A percentile compares a stretch with the other conserved stretches of the same genome.
Evolutionary conservation across 1,139 yeast species (phyloP).

Genomic region (Citeromyces siamensis): DNA sequence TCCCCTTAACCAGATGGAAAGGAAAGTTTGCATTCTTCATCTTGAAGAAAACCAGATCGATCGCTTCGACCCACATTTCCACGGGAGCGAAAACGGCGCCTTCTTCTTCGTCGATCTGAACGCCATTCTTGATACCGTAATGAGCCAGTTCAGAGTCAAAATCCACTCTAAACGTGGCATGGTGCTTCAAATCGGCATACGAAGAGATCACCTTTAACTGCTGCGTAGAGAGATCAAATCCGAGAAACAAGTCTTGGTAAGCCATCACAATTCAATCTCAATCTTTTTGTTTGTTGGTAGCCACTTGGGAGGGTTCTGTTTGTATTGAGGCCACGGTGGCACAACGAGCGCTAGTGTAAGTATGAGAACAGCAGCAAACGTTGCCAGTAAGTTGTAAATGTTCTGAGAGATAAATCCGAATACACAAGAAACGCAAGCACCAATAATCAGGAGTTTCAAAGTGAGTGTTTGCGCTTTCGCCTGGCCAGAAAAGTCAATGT

Average conservation of each 20-base stretch:
- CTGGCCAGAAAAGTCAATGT: slow-evolving; percentile 57
- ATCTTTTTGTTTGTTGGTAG: slow-evolving; percentile 11
- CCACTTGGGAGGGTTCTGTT: slow-evolving; percentile 32
- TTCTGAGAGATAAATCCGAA: slow-evolving; percentile 33
- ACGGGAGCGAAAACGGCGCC: slow-evolving; percentile 72
- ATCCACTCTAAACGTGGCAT: slow-evolving; percentile 50
- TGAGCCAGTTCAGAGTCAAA: slow-evolving; percentile 54
- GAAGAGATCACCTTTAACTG: slow-evolving; percentile 72
- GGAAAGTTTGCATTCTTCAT: slow-evolving; percentile 45
- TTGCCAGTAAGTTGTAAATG: slow-evolving; percentile 22
- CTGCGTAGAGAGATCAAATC: slow-evolving; percentile 85
- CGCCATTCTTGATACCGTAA: slow-evolving; percentile 64
- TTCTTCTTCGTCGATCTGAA: slow-evolving; percentile 33
- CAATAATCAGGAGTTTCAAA: slow-evolving; percentile 16
- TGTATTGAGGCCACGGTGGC: slow-evolving; percentile 47
- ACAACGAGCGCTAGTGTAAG: slow-evolving; percentile 27
- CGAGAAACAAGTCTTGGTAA: slow-evolving; percentile 32
- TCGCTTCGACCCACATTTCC: slow-evolving; percentile 78
- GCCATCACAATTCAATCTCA: slow-evolving; percentile 4
- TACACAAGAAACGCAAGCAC: slow-evolving; percentile 25
- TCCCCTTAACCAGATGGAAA: slow-evolving; percentile 47
- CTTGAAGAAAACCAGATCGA: slow-evolving; percentile 48
- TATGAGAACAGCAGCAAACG: slow-evolving; percentile 24
- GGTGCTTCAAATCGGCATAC: slow-evolving; percentile 36
- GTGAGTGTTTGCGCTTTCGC: slow-evolving; percentile 22